phyloP scores from a whole-genome alignment of 1,139 yeast species.

The Sugiyamaella paludigena region DNA sequence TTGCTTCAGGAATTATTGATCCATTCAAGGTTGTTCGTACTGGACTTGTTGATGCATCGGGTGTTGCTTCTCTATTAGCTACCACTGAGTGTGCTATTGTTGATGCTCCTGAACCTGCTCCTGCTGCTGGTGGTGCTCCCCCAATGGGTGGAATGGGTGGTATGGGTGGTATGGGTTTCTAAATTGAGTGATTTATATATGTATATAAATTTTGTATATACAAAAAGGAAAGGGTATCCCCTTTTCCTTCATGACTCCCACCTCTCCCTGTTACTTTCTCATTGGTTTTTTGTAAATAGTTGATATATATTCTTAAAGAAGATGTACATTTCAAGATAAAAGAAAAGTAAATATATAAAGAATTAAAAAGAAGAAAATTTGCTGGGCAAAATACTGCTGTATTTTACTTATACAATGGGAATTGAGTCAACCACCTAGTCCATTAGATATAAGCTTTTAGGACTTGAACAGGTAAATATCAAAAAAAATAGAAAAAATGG shows the following conservation, averaged over 20 bases:
- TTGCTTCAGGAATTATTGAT: slow-evolving; percentile 96
- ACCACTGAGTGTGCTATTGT: slow-evolving; percentile 99
- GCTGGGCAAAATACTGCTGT: no score
- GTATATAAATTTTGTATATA: slow-evolving; percentile 8
- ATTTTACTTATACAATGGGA: no score
- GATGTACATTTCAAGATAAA: not conserved
- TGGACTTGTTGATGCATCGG: slow-evolving; percentile 95
- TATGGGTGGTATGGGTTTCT: slow-evolving; percentile 43
- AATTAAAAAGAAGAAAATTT: not conserved
- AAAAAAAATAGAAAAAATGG: slow-evolving; percentile 16
- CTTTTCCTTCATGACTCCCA: not conserved
- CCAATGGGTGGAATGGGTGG: slow-evolving; percentile 67
- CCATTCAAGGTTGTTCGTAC: slow-evolving; percentile 99
- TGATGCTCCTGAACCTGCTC: slow-evolving; percentile 85
- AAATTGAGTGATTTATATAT: slow-evolving; percentile 11
- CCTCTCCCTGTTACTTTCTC: not conserved
- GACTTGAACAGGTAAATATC: not conserved
- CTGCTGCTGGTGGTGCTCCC: slow-evolving; percentile 61
- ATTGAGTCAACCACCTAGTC: no score
- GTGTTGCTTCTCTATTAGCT: slow-evolving; percentile 96
- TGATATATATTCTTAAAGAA: slow-evolving; percentile 3
- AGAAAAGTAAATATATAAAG: not conserved
- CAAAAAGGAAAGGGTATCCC: not conserved
- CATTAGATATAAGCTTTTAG: no score
- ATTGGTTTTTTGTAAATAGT: slow-evolving; percentile 7